phyloP scores from a whole-genome alignment of 2,329 filamentous ascomycete genomes.

The Penicillium janthinellum region DNA sequence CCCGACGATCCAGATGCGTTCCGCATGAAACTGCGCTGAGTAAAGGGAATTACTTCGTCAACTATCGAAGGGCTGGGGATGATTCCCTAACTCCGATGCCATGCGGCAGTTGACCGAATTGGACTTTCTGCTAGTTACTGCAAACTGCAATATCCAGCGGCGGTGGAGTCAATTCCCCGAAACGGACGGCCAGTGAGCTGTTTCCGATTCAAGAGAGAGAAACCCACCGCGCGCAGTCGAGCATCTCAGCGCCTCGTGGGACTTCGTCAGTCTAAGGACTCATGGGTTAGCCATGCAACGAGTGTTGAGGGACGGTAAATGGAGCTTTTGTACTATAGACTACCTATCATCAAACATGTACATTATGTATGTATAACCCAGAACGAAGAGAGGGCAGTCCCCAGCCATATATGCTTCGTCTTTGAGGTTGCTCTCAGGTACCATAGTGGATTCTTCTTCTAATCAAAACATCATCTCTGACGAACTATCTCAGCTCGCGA shows the following conservation, averaged over 20 bases:
- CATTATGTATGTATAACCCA: background rate
- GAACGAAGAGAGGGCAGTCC: background rate
- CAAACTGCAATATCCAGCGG: background rate
- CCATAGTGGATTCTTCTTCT: too few relatives aligned
- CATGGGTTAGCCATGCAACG: background rate
- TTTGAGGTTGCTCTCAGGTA: too few relatives aligned
- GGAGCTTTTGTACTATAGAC: background rate
- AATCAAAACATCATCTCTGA: too few relatives aligned
- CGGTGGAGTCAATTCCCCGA: background rate
- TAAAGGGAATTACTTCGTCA: background rate
- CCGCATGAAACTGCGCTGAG: slow-evolving; percentile 19
- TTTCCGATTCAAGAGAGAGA: background rate
- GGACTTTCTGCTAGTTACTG: background rate
- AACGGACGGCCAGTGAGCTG: background rate
- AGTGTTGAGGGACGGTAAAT: background rate
- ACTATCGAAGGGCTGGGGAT: background rate
- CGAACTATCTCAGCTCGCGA: too few relatives aligned
- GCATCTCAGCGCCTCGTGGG: background rate
- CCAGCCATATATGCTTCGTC: too few relatives aligned
- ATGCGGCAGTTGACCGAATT: background rate
- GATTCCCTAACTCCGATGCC: too few relatives aligned
- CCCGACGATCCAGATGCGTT: slow-evolving; percentile 16
- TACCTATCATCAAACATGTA: background rate
- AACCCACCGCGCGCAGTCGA: background rate
- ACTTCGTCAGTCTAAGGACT: background rate